Base-by-base conservation (phyloP, 768 basidiomycete species). In the Termitomyces sp. region DNA sequence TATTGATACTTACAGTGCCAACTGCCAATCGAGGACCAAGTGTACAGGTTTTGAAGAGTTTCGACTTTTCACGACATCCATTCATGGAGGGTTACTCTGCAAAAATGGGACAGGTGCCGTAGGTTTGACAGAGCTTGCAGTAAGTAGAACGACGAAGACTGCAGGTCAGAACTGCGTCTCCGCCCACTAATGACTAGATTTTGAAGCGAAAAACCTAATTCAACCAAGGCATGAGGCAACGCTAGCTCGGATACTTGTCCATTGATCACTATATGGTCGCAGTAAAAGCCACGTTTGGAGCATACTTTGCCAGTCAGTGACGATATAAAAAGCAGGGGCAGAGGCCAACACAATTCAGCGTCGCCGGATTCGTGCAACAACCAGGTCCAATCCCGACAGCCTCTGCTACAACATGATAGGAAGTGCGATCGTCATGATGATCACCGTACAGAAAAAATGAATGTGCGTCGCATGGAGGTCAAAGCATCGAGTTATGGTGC, bases 221-320 rank as follows among this genome's bases (percentile, higher is more conserved):
- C 41, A 7, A 52, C 49, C 1, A 53, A 22, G 31, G n/a, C 42
- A 44, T 41, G 30, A 20, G 31, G 34, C n/a, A 45, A 20, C 7
- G 6, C 13, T 15, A 20, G 18, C 12, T 20, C 41, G 12, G 24
- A 37, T 20, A 15, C 22, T 3, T 15, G n/a, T 24, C 18, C 47
- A 20, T 15, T 33, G 42, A 36, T 51, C 39, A 30, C 16, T 6
- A 52, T 9, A 30, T 31, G 9, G 49, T 51, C 31, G 45, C 20
- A 13, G 57, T 44, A 20, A 33, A 15, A n/a, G 57, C 37, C 27
- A 58, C 30, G 31, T 52, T 52, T 53, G 57, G 49, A 12, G 57
- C 57, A 45, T 34, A 58, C 6, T 51, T 30, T 6, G 37, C 7
- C 30, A 42, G 42, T 49, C 41, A 51, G 12, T 22, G 11, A 6